Percentiles rank a stretch among this genome's conserved stretches.
phyloP scores from a whole-genome alignment of 2,329 filamentous ascomycete species.

The Pseudocercospora pini-densiflorae region DNA sequence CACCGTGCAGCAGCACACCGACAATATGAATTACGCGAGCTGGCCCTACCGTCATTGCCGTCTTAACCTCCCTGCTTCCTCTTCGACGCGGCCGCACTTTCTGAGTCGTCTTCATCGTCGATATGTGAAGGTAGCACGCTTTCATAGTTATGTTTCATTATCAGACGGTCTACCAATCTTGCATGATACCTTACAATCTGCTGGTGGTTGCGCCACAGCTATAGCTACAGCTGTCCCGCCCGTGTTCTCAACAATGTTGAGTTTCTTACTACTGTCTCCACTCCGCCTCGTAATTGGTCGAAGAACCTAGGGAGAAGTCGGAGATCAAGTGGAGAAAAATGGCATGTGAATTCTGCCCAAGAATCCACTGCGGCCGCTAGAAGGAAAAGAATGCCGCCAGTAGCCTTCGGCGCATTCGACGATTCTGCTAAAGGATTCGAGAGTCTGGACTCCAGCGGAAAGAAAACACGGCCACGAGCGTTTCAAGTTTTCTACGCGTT shows the following conservation, averaged over 20 bases:
- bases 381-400: not conserved
- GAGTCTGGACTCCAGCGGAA: not conserved
- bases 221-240: not conserved
- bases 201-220: not conserved
- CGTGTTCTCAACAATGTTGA: constrained; percentile 4
- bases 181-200: not conserved
- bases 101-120: not conserved
- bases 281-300: not conserved
- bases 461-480: not conserved
- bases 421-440: not conserved
- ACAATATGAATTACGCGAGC: not conserved
- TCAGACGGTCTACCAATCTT: not conserved
- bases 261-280: not conserved
- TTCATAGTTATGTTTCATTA: not conserved
- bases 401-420: not conserved
- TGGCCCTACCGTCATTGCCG: not conserved
- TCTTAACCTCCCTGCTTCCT: not conserved
- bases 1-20: not conserved
- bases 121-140: not conserved
- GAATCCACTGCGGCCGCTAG: not conserved
- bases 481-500: not conserved
- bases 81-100: not conserved
- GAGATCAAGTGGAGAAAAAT: constrained; percentile 1
- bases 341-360: not conserved
- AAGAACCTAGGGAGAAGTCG: not conserved